phyloP scores from a whole-genome alignment of 2,329 filamentous ascomycete species.

The Aspergillus proliferans region DNA sequence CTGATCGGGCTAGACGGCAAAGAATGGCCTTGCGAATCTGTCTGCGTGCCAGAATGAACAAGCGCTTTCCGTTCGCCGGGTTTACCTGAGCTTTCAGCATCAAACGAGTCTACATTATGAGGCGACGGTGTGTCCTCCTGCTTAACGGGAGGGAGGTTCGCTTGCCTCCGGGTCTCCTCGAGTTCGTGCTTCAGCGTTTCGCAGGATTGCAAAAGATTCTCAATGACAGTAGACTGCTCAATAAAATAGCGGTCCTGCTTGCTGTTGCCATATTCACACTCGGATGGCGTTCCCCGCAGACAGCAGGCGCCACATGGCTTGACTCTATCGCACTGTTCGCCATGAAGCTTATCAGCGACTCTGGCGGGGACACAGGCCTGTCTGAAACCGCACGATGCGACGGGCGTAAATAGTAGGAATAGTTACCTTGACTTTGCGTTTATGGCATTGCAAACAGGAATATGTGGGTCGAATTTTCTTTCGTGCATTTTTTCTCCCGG shows the following conservation, averaged over 20 bases:
- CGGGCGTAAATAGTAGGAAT: background rate
- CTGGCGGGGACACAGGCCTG: background rate
- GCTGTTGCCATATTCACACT: slow-evolving; percentile 26
- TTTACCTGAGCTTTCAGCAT: background rate
- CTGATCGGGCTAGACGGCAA: no score
- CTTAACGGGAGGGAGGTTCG: slow-evolving; percentile 12
- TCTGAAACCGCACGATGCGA: background rate
- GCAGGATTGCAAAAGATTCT: slow-evolving; percentile 17
- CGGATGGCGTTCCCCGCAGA: slow-evolving; percentile 22
- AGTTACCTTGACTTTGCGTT: slow-evolving; percentile 28
- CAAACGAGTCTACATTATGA: background rate
- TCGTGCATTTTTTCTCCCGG: slow-evolving; percentile 5
- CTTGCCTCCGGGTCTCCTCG: slow-evolving; percentile 11
- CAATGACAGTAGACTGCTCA: slow-evolving; percentile 21
- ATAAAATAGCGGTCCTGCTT: slow-evolving; percentile 26
- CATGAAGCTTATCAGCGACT: background rate
- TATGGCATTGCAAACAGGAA: slow-evolving; percentile 25
- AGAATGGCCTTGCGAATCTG: no score
- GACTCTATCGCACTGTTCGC: slow-evolving; percentile 23
- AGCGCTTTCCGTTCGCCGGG: no score
- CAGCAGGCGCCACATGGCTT: slow-evolving; percentile 27
- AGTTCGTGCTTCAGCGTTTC: slow-evolving; percentile 16
- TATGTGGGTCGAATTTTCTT: slow-evolving; percentile 26
- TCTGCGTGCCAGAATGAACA: no score
- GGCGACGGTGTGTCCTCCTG: slow-evolving; percentile 3